phyloP scores from a whole-genome alignment of 2,329 filamentous ascomycete species.

The Paecilomyces sp. region DNA sequence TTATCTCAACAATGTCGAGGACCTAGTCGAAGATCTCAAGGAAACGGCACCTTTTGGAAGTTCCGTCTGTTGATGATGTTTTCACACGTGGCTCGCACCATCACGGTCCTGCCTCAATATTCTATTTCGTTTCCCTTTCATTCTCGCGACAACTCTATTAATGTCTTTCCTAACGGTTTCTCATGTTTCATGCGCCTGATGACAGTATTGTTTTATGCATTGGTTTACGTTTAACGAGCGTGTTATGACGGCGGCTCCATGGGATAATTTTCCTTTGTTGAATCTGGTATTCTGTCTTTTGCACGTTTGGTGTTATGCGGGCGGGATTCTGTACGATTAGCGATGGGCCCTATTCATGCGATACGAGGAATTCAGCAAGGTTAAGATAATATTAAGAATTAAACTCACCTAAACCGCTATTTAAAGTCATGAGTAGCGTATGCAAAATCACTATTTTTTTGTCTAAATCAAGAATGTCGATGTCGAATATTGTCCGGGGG shows the following conservation, averaged over 20 bases:
- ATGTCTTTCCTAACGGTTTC: background rate
- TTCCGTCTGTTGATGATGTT: conserved; percentile 25
- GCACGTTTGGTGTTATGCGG: background rate
- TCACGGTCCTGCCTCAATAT: no score
- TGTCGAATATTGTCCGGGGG: no score
- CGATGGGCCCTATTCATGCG: background rate
- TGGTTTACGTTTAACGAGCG: background rate
- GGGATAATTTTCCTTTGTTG: background rate
- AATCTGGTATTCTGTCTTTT: background rate
- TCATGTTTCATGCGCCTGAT: background rate
- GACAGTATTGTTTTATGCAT: background rate
- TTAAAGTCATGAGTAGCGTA: background rate
- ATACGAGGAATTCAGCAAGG: background rate
- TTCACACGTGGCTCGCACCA: background rate
- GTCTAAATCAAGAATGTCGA: no score
- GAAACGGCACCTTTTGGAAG: conserved; percentile 69
- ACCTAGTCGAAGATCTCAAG: conserved; percentile 74
- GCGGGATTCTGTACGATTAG: background rate
- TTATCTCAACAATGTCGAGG: conserved; percentile 75
- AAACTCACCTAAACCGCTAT: background rate
- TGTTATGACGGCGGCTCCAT: background rate
- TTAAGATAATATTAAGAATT: background rate
- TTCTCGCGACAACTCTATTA: background rate
- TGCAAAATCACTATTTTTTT: no score
- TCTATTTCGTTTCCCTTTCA: background rate